Percentiles rank a stretch among this genome's conserved stretches.
Evolutionary conservation across 495 filamentous ascomycete genomes (phyloP).

Genomic region (Penicillium alfredii): DNA sequence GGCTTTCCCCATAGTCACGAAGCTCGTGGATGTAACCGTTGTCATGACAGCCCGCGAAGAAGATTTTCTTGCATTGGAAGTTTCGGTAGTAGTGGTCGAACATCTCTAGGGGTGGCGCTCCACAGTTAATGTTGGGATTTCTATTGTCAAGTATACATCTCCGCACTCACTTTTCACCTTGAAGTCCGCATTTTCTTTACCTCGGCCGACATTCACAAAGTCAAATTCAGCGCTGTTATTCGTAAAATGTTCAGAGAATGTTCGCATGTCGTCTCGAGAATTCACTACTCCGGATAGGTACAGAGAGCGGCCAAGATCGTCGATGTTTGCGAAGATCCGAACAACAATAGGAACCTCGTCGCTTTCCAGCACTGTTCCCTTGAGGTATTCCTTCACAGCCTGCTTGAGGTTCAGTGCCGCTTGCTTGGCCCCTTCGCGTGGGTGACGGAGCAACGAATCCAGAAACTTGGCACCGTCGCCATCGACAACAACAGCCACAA

Average conservation of each 20-base stretch:
- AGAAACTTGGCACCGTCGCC: background rate
- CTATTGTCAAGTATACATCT: too few relatives aligned
- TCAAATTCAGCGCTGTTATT: slow-evolving; percentile 9
- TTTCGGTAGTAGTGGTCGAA: slow-evolving; percentile 7
- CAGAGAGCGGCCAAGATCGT: background rate
- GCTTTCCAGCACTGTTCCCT: background rate
- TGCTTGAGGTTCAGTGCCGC: too few relatives aligned
- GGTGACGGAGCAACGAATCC: background rate
- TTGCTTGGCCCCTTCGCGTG: slow-evolving; percentile 1
- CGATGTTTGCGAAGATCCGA: slow-evolving; percentile 4
- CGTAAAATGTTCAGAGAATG: slow-evolving; percentile 10
- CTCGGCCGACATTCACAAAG: slow-evolving; percentile 12
- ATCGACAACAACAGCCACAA: too few relatives aligned
- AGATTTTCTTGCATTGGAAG: slow-evolving; percentile 12
- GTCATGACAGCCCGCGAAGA: slow-evolving; percentile 13
- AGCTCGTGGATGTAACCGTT: slow-evolving; percentile 9
- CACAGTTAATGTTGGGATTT: too few relatives aligned
- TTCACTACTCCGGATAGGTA: background rate
- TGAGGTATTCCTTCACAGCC: background rate
- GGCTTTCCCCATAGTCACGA: slow-evolving; percentile 1
- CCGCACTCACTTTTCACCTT: too few relatives aligned
- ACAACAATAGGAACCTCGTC: too few relatives aligned
- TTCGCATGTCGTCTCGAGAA: slow-evolving; percentile 15
- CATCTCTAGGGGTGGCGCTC: too few relatives aligned
- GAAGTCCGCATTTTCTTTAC: slow-evolving; percentile 12